phyloP scores from a whole-genome alignment of 2,329 filamentous ascomycete genomes.

The Hypoxylon sp. region DNA sequence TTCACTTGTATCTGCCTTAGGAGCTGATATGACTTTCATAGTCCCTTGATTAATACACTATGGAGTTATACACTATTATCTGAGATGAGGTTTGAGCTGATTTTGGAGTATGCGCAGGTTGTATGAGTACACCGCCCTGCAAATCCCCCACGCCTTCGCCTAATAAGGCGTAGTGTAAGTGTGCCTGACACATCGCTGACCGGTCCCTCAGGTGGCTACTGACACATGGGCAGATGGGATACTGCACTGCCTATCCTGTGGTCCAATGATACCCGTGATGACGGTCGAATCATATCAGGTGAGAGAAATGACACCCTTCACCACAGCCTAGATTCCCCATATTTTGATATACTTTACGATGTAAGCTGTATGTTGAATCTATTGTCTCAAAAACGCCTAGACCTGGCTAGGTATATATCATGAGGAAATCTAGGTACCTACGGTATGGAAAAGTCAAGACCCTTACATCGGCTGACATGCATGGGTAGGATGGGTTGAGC shows the following conservation, averaged over 20 bases:
- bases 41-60: neutral
- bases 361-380: constrained; percentile 2
- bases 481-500: constrained; percentile 15
- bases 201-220: constrained; percentile 23
- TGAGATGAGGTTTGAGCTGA: constrained; percentile 17
- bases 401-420: neutral
- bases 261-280: constrained; percentile 26
- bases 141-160: constrained; percentile 13
- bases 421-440: neutral
- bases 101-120: neutral
- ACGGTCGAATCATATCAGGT: constrained; percentile 28
- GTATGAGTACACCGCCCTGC: neutral
- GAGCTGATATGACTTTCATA: no score
- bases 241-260: constrained; percentile 25
- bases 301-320: constrained; percentile 26
- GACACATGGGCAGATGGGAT: constrained; percentile 22
- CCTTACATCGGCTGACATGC: constrained; percentile 18
- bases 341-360: constrained; percentile 3
- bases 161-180: constrained; percentile 27
- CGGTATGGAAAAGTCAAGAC: neutral
- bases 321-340: neutral
- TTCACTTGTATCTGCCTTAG: no score
- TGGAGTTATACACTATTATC: neutral
- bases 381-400: constrained; percentile 1
- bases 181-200: constrained; percentile 38